Base-by-base conservation (phyloP, 1,139 yeast species). In the Taiozyma sp. region DNA sequence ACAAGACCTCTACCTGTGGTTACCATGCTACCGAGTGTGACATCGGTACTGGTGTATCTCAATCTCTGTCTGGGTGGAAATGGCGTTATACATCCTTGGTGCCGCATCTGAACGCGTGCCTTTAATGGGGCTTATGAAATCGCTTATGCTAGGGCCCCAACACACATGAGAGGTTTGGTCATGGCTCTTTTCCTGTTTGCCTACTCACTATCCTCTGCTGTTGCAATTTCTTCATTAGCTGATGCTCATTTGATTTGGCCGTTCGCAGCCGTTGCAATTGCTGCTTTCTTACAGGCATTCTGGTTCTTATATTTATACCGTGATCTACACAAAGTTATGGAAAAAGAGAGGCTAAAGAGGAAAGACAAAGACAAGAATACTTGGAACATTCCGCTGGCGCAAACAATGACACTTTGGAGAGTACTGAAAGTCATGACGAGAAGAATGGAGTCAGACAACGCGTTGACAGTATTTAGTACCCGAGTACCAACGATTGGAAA, bases 1-100 rank as follows among this genome's bases (percentile, higher is more conserved):
- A 90, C 72, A 66, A 70, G 47, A 74, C 87, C 8, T 90, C 90
- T 27, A 93, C 95, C 53, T 89, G 96, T 77, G 89, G 83, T 60
- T 51, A 66, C 63, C 42, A 57, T 44, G 67, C 67, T 42, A 73
- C 81, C 13, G 74, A 72, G 30, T 82, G 87, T 73, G 69, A 67
- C 43, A 63, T 65, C 28, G 73, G 73, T 6, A 62, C 62, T n/a
- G 67, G 66, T 39, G 75, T 72, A 23, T 72, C 84, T 82, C 84
- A 34, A 67, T 81, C 34, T 67, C 77, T 44, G 83, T 82, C n/a
- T 80, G 85, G 85, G 70, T 71, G 51, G 83, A 79, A 54, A 70
- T 74, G 29, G 65, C 73, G 27, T 70, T 79, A 55, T 84, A 78
- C 63, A 72, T 78, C 45, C 66, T 82, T 47, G 79, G 81, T 51